phyloP scores from a whole-genome alignment of 208 protist species.

The Leishmania major region DNA sequence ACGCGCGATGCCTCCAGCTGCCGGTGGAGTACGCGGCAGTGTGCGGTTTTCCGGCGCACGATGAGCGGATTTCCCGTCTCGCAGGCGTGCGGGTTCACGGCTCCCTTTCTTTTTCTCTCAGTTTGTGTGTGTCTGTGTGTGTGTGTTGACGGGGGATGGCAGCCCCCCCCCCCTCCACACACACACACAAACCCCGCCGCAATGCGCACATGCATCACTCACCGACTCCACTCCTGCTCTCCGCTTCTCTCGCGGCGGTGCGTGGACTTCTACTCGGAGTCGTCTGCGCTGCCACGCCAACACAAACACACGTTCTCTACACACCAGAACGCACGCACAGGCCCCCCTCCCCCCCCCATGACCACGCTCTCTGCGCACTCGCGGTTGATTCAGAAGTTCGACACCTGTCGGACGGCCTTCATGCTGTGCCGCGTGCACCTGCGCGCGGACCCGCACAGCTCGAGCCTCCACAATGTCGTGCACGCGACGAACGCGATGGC shows the following conservation, averaged over 20 bases:
- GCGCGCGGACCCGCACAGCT: constrained; percentile 32
- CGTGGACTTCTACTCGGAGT: background rate
- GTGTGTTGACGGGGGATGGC: too few species aligned
- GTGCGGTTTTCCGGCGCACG: too few species aligned
- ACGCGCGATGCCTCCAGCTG: background rate
- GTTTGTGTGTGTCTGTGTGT: too few species aligned
- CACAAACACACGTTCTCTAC: background rate
- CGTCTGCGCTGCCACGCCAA: background rate
- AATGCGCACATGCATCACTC: background rate
- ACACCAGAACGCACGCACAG: background rate
- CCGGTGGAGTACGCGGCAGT: too few species aligned
- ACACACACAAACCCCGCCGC: too few species aligned
- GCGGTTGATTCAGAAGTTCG: constrained; percentile 31
- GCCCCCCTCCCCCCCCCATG: too few species aligned
- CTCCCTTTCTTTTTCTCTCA: too few species aligned
- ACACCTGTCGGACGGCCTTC: constrained; percentile 60
- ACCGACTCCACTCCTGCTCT: background rate
- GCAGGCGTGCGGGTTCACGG: too few species aligned
- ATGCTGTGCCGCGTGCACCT: constrained; percentile 78
- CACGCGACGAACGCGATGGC: constrained; percentile 54
- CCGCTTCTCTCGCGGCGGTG: too few species aligned
- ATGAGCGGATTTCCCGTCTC: too few species aligned
- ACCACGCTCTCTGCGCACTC: constrained; percentile 23
- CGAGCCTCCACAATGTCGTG: constrained; percentile 48
- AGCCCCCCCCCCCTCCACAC: too few species aligned